Evolutionary conservation across 331 rosid species (phyloP).

Genomic region (Acacia pycnantha): DNA sequence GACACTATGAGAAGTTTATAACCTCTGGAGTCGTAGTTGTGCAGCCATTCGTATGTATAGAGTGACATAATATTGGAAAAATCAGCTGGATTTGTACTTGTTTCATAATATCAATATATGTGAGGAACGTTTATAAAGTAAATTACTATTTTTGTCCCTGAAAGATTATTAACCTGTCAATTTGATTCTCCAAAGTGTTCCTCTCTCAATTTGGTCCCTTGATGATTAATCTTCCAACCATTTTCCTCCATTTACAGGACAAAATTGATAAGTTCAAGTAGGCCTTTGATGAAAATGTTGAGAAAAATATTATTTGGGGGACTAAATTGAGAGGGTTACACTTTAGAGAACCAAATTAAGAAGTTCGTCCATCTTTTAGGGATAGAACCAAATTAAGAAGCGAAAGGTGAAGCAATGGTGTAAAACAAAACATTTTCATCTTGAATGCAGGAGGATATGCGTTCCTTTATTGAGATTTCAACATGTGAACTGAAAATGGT

Average conservation of each 20-base stretch:
- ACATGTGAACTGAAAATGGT: constrained; percentile 15
- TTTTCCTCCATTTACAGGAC: background rate
- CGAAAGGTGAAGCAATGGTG: background rate
- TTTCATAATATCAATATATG: background rate
- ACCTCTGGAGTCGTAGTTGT: background rate
- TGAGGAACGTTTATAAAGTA: background rate
- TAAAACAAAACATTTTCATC: background rate
- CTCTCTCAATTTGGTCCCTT: background rate
- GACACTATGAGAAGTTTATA: background rate
- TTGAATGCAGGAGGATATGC: background rate
- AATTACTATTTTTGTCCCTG: background rate
- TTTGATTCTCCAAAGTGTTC: background rate
- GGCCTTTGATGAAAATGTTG: background rate
- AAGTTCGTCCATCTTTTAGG: background rate
- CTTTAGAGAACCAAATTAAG: background rate
- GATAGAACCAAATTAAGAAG: background rate
- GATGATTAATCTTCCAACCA: background rate
- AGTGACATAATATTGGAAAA: background rate
- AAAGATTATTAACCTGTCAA: background rate
- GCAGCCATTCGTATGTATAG: background rate
- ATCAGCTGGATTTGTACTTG: background rate
- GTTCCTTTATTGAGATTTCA: background rate
- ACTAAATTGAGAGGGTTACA: background rate
- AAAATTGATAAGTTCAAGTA: background rate
- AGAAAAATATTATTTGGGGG: background rate